Conservation (phyloP, 768 basidiomycete genomes). For the Exsudoporus frostii region DNA sequence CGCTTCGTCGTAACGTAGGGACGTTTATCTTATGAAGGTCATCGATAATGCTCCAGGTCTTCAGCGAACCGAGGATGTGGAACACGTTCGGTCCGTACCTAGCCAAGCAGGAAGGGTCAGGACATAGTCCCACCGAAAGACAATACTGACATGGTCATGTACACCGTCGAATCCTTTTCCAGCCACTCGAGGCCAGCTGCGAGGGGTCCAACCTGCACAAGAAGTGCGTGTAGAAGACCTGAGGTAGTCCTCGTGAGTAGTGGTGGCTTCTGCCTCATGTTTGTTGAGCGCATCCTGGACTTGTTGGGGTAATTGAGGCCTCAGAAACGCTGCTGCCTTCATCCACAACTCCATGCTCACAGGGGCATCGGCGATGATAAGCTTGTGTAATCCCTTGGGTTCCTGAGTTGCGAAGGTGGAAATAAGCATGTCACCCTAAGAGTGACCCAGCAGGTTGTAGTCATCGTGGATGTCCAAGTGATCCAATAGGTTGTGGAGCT, state of each 20-base stretch:
- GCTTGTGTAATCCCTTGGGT: constrained; percentile 44
- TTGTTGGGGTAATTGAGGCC: constrained; percentile 39
- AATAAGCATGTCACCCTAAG: constrained; percentile 47
- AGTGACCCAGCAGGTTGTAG: constrained; percentile 43
- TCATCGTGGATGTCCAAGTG: constrained; percentile 44
- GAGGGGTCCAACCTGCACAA: constrained; percentile 40
- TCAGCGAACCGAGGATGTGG: constrained; percentile 32
- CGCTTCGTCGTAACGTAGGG: constrained; percentile 37
- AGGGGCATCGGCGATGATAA: constrained; percentile 46
- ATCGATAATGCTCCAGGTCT: constrained; percentile 34
- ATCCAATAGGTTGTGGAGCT: constrained; percentile 45
- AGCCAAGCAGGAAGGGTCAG: not conserved
- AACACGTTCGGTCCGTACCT: constrained; percentile 44
- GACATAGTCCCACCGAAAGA: not conserved
- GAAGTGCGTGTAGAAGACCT: constrained; percentile 40
- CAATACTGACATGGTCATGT: constrained; percentile 41
- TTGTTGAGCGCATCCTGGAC: constrained; percentile 38
- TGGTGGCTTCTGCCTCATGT: constrained; percentile 46
- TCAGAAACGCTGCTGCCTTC: constrained; percentile 29
- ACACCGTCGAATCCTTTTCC: constrained; percentile 47
- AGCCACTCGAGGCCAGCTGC: constrained; percentile 30
- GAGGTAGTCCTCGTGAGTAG: constrained; percentile 42
- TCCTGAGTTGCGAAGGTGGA: constrained; percentile 32
- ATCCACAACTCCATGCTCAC: constrained; percentile 45
- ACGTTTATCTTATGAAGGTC: constrained; percentile 33